Percentiles rank a stretch among this genome's conserved stretches.
These are phyloP conservation scores for Bryoerythrophyllum caledonicum DNA, from an alignment of 225 moss, liverwort and hornwort species.

Conservation along the genomic window DNA sequence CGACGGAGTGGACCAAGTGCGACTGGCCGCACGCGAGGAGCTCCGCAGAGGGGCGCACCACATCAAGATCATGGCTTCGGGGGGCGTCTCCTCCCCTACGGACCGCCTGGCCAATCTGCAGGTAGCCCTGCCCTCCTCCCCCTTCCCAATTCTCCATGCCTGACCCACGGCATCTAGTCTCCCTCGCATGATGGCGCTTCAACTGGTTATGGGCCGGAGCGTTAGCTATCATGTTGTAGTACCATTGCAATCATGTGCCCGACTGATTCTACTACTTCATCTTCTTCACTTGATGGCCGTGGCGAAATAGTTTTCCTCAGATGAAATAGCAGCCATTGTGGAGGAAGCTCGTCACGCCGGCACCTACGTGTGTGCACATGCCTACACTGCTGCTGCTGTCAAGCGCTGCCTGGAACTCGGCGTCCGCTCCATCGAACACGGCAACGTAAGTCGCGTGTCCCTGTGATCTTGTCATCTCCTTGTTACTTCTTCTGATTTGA, in stretches of 20 bases:
- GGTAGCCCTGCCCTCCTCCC: conserved; percentile 8
- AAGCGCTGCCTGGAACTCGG: conserved; percentile 63
- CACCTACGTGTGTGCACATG: conserved; percentile 61
- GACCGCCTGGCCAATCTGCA: conserved; percentile 58
- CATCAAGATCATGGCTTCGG: conserved; percentile 73
- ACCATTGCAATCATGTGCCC: background rate
- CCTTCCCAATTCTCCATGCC: background rate
- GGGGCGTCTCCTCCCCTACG: conserved; percentile 65
- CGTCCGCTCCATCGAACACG: conserved; percentile 69
- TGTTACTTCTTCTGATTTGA: background rate
- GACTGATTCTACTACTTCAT: background rate
- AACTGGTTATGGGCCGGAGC: no score
- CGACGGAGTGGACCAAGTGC: conserved; percentile 54
- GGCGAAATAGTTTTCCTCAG: conserved; percentile 40
- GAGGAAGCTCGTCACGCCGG: conserved; percentile 62
- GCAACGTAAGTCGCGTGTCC: conserved; percentile 31
- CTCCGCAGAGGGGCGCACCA: conserved; percentile 61
- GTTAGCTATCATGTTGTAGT: background rate
- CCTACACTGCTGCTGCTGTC: conserved; percentile 58
- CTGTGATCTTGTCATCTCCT: background rate
- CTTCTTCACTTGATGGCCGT: background rate
- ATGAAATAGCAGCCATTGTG: conserved; percentile 58
- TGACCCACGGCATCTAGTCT: background rate
- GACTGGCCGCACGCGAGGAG: conserved; percentile 57
- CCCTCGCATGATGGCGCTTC: background rate